Evolutionary conservation across 1,139 yeast genomes (phyloP).

Genomic region (Spathaspora sp.): DNA sequence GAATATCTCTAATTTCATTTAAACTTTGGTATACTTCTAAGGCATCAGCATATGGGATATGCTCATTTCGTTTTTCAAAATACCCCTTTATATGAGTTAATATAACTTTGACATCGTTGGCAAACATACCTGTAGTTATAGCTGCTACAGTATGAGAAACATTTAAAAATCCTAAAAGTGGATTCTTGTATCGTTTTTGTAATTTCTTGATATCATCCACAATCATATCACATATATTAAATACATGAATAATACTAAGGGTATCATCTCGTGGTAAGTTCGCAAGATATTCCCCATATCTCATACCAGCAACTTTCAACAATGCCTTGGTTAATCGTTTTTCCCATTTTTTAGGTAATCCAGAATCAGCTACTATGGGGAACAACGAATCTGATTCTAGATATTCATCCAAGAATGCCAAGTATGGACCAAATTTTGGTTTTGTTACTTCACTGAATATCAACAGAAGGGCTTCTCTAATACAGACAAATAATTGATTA

Average conservation of each 20-base stretch:
- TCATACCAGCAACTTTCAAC: slow-evolving; percentile 52
- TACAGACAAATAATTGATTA: slow-evolving; percentile 45
- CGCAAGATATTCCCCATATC: slow-evolving; percentile 58
- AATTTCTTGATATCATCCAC: slow-evolving; percentile 49
- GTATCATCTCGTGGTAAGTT: slow-evolving; percentile 62
- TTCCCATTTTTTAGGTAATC: slow-evolving; percentile 50
- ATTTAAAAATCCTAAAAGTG: slow-evolving; percentile 58
- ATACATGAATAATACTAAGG: slow-evolving; percentile 55
- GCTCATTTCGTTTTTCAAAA: slow-evolving; percentile 33
- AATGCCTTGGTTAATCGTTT: slow-evolving; percentile 49
- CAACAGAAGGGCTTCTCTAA: slow-evolving; percentile 44
- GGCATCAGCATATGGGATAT: slow-evolving; percentile 58
- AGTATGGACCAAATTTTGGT: slow-evolving; percentile 62
- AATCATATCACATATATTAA: slow-evolving; percentile 58
- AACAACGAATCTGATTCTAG: slow-evolving; percentile 52
- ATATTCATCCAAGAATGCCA: slow-evolving; percentile 51
- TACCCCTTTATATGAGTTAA: slow-evolving; percentile 53
- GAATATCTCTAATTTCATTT: slow-evolving; percentile 54
- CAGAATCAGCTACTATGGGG: slow-evolving; percentile 32
- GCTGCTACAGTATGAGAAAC: slow-evolving; percentile 58
- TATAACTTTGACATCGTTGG: slow-evolving; percentile 64
- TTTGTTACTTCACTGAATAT: slow-evolving; percentile 49
- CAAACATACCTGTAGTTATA: slow-evolving; percentile 58
- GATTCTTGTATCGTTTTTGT: slow-evolving; percentile 61
- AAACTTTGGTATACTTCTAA: slow-evolving; percentile 58